Base-by-base conservation (phyloP, 2,329 filamentous ascomycete species). In the Neofusicoccum sp. region DNA sequence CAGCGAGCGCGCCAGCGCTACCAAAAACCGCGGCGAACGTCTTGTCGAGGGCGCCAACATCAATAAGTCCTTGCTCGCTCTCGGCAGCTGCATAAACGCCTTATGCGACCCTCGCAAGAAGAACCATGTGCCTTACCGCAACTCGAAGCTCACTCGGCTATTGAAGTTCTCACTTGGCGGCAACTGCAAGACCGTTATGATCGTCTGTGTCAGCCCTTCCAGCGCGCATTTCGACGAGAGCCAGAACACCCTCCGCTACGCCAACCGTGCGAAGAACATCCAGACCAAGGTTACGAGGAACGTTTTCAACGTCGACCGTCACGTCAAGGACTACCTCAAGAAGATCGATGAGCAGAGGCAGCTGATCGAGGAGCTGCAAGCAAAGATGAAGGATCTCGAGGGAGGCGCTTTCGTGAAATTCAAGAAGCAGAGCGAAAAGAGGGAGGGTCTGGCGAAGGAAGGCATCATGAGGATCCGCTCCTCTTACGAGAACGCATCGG, bases 241-340 rank as follows among this genome's bases (percentile, higher is more conserved):
- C 0, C 95, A 99, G 72, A 99, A 99, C 77, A 99, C 95, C 0
- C 83, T 99, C 16, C 91, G 96, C 70, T 99, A 99, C 73, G 95
- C 95, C 56, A 98, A 99, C 77, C 86, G 95, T 69, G 95, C 95
- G 64, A 99, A 99, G 85, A 99, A 99, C 73, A 99, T 99, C 74
- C 96, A 98, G 80, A 99, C 95, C 64, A 99, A 99, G 83, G 93
- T 97, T 63, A 97, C 95, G n/a, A 89, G 93, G 71, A 99, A 99
- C 74, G 93, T 98, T 29, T 99, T 96, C 81, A 99, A 99, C 76
- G 95, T 99, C 67, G 97, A 99, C 76, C 90, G 95, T 66, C 95
- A 99, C 78, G 95, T 99, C 72, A 99, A 99, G 81, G 95, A 99
- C 78, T 99, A 97, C 79, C 80, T 99, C 75, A 95, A 97, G 81